Conservation (phyloP, 2,329 filamentous ascomycete genomes). For the Leptographium wingfieldii region DNA sequence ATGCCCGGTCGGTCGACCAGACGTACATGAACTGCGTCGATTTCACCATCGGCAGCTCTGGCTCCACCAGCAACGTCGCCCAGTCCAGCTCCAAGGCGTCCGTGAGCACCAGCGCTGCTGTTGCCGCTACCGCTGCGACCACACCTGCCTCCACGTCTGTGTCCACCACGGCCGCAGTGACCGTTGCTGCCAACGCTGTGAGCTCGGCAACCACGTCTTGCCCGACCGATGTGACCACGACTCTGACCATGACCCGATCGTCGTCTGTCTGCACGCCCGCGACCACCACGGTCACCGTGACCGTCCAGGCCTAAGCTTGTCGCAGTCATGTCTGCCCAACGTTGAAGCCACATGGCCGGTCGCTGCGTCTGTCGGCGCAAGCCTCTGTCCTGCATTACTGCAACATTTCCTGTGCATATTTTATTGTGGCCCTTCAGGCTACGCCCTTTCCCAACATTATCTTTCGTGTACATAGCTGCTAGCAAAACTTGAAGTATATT, state of each 20-base stretch:
- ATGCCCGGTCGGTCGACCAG: constrained; percentile 28
- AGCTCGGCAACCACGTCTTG: neutral
- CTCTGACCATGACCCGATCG: neutral
- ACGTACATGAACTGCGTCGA: constrained; percentile 46
- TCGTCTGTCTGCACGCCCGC: neutral
- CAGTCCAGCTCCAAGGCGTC: neutral
- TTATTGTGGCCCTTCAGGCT: neutral
- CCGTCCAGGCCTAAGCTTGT: too few species aligned
- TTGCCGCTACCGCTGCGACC: neutral
- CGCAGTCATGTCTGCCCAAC: neutral
- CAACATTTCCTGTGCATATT: neutral
- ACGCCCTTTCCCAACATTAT: neutral
- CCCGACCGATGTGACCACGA: neutral
- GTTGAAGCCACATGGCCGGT: neutral
- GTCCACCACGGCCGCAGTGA: neutral
- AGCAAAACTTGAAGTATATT: neutral
- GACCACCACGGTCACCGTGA: neutral
- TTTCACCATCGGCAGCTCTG: constrained; percentile 20
- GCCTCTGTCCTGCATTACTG: neutral
- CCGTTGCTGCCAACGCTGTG: neutral
- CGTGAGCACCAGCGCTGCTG: neutral
- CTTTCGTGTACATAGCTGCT: neutral
- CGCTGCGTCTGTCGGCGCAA: neutral
- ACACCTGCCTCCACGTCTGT: neutral
- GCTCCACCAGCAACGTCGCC: neutral